Base-by-base conservation (phyloP, 2,329 filamentous ascomycete genomes). In the Aspergillus carbonarius region DNA sequence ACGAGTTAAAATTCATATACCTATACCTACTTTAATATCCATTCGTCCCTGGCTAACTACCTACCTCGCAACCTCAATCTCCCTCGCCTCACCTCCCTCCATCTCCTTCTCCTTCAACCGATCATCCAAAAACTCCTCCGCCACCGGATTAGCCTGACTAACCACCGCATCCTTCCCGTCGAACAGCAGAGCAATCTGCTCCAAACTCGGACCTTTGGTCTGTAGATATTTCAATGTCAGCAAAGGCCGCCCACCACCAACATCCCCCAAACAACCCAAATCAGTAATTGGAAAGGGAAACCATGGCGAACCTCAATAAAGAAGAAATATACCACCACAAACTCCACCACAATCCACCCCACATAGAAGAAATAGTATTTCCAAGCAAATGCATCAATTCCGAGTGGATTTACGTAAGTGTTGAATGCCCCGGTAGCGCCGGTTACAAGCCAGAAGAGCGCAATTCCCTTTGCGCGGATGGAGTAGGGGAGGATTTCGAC, bases 381-480 rank as follows among this genome's bases (percentile, higher is more conserved):
- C 51, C 66, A 69, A 44, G 55, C 57, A 50, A 55, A 68, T 54
- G 58, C 58, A n/a, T 60, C 57, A 6, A 63, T 48, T 0, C 55
- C 57, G 6, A 55, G 58, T 0, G 63, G 63, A 12, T 63, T 63
- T 2, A 77, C 79, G 62, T 76, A 81, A n/a, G 78, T 81, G 69
- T 82, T 82, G 46, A 82, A 69, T 8, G 82, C 70, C 42, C 76
- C 76, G 3, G 77, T 78, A 42, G 76, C 71, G 50, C 77, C 78
- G 18, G 63, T 60, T 8, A 59, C 59, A 15, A 66, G 54, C 15
- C 63, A 63, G 46, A 62, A 66, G 60, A 83, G 78, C 1, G 79
- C 81, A 77, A 83, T 83, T 20, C 82, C 82, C 70, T 84, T 83
- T 55, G 80, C 82, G 52, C 82, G 76, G 66, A 81, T 81, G 67